phyloP scores from a whole-genome alignment of 2,329 filamentous ascomycete species.

The Anthostomella pinea region DNA sequence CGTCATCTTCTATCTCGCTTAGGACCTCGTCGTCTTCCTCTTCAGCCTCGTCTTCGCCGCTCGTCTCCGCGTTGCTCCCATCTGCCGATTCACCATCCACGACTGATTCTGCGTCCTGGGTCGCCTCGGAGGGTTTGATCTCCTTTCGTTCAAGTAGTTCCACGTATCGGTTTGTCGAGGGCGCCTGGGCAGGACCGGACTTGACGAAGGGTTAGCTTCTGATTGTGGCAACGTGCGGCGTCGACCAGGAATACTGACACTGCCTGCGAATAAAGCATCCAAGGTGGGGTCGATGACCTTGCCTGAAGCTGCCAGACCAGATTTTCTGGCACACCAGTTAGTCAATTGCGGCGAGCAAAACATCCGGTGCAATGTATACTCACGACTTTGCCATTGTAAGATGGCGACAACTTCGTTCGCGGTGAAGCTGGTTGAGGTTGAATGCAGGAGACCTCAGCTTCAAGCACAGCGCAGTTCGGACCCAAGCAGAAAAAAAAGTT shows the following conservation, averaged over 20 bases:
- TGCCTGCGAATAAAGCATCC: conserved; percentile 67
- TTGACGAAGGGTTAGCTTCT: conserved; percentile 28
- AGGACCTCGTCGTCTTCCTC: conserved; percentile 32
- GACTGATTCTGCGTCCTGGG: conserved; percentile 14
- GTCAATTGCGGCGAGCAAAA: conserved; percentile 4
- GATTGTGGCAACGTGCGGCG: conserved; percentile 4
- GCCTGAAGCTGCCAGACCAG: conserved; percentile 41
- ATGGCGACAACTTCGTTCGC: neutral
- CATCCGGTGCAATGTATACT: conserved; percentile 4
- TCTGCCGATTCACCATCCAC: conserved; percentile 25
- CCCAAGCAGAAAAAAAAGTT: conserved; percentile 21
- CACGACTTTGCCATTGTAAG: conserved; percentile 32
- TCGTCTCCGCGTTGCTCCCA: neutral
- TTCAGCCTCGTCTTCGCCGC: conserved; percentile 24
- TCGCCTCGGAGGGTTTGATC: conserved; percentile 30
- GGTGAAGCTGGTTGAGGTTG: too few species aligned
- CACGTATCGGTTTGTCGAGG: conserved; percentile 44
- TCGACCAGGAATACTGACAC: conserved; percentile 52
- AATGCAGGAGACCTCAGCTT: too few species aligned
- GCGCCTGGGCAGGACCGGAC: conserved; percentile 50
- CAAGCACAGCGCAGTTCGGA: too few species aligned
- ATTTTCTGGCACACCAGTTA: conserved; percentile 33
- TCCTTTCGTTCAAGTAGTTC: conserved; percentile 32
- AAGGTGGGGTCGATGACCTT: conserved; percentile 66
- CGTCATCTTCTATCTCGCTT: conserved; percentile 40